Base-by-base conservation (phyloP, 2,329 filamentous ascomycete genomes). In the Harringtonia lauricola region DNA sequence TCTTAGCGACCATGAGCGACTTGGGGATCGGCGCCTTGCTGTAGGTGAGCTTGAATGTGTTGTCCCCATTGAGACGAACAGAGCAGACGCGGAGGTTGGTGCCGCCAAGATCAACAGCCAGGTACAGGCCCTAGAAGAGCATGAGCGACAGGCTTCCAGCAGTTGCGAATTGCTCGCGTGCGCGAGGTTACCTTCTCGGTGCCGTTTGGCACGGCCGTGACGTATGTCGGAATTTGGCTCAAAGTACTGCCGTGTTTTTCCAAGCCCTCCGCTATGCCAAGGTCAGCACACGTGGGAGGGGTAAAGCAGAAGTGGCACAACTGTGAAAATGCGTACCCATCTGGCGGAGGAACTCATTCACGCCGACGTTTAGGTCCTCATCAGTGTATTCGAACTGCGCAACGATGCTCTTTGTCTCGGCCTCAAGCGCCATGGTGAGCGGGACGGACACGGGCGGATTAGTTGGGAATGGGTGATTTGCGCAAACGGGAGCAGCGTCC, bases 81-180 rank as follows among this genome's bases (percentile, higher is more conserved):
- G 90, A 95, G 69, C 92, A 98, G 57, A 98, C 92, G 55, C 92
- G 84, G 66, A 96, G 95, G 68, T 98, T 98, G 51, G 92, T 98
- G 55, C 92, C 92, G 49, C 92, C 92, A n/a, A 98, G 76, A 59
- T 98, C 92, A 51, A 98, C 89, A 33, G 92, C 90, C 59, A 98
- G 80, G 66, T 95, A 98, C 33, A 95, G 72, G 39, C 92, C 92
- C 87, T 94, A 55, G 49, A 21, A 45, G 41, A 21, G 18, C n/a
- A 18, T 41, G 13, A 31, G 38, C 14, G 9, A 35, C 33, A 15
- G 7, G 7, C 12, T 7, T n/a, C n/a, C n/a, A n/a, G n/a, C n/a
- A n/a, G n/a, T n/a, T n/a, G n/a, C n/a, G n/a, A n/a, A n/a, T n/a
- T n/a, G 19, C 18, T 9, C 14, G 8, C 10, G 8, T n/a, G n/a